A percentile compares a stretch with the other conserved stretches of the same genome.
These are phyloP conservation scores for Baudoinia panamericana DNA, from an alignment of 495 filamentous ascomycete species.

Conservation along the genomic window DNA sequence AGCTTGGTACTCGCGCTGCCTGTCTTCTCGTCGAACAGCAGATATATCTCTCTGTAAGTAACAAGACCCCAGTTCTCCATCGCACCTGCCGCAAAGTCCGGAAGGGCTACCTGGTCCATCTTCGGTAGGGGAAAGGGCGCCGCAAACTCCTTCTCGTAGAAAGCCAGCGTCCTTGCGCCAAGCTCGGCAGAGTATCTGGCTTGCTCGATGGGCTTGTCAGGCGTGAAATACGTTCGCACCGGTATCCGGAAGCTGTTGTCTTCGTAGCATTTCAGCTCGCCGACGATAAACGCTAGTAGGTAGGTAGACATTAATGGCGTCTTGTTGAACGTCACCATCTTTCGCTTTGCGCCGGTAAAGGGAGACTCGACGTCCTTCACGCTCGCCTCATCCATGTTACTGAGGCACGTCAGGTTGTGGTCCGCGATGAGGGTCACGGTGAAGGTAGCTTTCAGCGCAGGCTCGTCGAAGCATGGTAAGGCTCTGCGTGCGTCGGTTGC, in stretches of 20 bases:
- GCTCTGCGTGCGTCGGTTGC: slow-evolving; percentile 62
- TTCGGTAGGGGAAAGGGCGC: slow-evolving; percentile 59
- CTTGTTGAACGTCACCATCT: slow-evolving; percentile 61
- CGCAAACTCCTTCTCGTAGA: slow-evolving; percentile 67
- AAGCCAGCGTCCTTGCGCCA: slow-evolving; percentile 52
- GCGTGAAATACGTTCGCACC: slow-evolving; percentile 54
- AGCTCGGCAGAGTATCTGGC: slow-evolving; percentile 57
- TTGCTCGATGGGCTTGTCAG: slow-evolving; percentile 50
- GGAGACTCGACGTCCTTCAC: slow-evolving; percentile 47
- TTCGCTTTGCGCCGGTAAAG: slow-evolving; percentile 43
- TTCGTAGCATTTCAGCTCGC: slow-evolving; percentile 64
- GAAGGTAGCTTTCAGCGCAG: slow-evolving; percentile 59
- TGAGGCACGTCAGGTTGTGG: slow-evolving; percentile 58
- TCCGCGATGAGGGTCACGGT: slow-evolving; percentile 62
- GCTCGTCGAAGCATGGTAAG: slow-evolving; percentile 71
- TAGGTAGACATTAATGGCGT: slow-evolving; percentile 69
- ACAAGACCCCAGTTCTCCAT: slow-evolving; percentile 99
- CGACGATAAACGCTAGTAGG: slow-evolving; percentile 61
- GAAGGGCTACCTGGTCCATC: slow-evolving; percentile 98
- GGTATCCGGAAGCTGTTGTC: slow-evolving; percentile 61
- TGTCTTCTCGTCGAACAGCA: slow-evolving; percentile 83
- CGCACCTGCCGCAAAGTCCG: slow-evolving; percentile 82
- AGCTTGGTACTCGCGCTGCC: slow-evolving; percentile 87
- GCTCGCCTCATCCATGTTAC: slow-evolving; percentile 66
- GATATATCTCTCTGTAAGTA: slow-evolving; percentile 84